A percentile compares a stretch with the other conserved stretches of the same genome.
Evolutionary conservation across 805 yeast species (phyloP).

Genomic region (Candida piceae): DNA sequence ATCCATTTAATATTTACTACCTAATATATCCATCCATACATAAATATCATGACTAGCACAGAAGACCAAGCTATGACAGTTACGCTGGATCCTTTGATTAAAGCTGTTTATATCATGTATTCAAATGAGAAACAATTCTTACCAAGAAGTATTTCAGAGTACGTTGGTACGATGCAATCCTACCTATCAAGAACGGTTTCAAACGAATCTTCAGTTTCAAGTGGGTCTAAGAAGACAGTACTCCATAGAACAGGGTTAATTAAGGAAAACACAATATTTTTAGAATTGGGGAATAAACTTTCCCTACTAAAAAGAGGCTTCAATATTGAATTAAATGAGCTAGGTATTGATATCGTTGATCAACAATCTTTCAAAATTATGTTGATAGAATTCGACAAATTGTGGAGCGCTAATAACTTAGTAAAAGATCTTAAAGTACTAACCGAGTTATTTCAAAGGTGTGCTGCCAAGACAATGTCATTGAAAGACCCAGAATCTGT

Average conservation of each 20-base stretch:
- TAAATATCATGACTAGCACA: too few relatives aligned
- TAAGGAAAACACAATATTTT: constrained; percentile 9
- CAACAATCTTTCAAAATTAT: constrained; percentile 10
- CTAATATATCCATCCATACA: too few relatives aligned
- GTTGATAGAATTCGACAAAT: constrained; percentile 8
- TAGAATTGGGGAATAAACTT: constrained; percentile 7
- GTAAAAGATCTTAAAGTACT: constrained; percentile 7
- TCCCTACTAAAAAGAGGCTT: constrained; percentile 10
- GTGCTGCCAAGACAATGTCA: constrained; percentile 10
- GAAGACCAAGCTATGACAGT: constrained; percentile 3
- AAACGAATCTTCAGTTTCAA: constrained; percentile 7
- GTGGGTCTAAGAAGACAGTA: constrained; percentile 1
- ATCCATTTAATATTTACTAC: too few relatives aligned
- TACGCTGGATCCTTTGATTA: constrained; percentile 16
- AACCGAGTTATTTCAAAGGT: constrained; percentile 7
- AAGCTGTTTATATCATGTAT: constrained; percentile 16
- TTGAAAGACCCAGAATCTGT: constrained; percentile 9
- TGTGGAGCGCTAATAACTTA: background rate
- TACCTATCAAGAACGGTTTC: constrained; percentile 7
- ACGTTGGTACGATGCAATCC: constrained; percentile 7
- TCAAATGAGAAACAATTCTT: constrained; percentile 11
- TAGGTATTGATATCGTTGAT: constrained; percentile 6
- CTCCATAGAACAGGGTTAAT: constrained; percentile 2
- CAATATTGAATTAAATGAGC: constrained; percentile 4
- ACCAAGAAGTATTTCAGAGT: constrained; percentile 10